Percentiles rank a stretch among this genome's conserved stretches.
Conservation (phyloP, 495 filamentous ascomycete species). For the Aspergillus campestris region DNA sequence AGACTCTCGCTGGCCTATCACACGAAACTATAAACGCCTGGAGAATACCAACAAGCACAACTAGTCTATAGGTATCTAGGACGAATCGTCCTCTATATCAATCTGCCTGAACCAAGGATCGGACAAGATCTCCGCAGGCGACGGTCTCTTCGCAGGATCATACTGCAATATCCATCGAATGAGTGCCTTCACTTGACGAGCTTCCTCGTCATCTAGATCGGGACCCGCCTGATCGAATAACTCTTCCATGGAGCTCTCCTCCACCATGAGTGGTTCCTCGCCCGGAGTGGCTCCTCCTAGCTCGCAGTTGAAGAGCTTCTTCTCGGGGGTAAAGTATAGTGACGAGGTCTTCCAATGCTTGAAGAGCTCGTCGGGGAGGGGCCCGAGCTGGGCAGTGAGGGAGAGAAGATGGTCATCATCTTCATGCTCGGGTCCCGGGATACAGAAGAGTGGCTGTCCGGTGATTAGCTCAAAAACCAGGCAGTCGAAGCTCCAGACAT, state of each 20-base stretch:
- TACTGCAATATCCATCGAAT: conserved; percentile 28
- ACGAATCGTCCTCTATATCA: no score
- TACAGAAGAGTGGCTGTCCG: conserved; percentile 22
- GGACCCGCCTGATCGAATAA: conserved; percentile 16
- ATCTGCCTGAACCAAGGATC: conserved; percentile 32
- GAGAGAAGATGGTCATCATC: conserved; percentile 19
- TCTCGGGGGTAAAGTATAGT: conserved; percentile 22
- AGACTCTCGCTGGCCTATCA: no score
- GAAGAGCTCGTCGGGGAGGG: conserved; percentile 20
- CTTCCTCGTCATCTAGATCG: conserved; percentile 22
- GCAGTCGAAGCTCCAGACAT: conserved; percentile 37
- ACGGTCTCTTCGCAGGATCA: conserved; percentile 23
- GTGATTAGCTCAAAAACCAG: conserved; percentile 30
- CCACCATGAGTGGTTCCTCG: no score
- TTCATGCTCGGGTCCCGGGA: conserved; percentile 12
- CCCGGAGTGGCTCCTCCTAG: no score
- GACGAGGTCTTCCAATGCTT: conserved; percentile 20
- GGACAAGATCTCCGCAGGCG: conserved; percentile 15
- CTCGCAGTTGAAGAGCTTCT: conserved; percentile 18
- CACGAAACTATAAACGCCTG: no score
- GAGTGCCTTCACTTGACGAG: conserved; percentile 15
- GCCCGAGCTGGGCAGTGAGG: conserved; percentile 12
- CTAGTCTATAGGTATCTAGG: no score
- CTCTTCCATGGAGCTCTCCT: conserved; percentile 24
- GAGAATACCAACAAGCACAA: no score